These are phyloP conservation scores for Vaccinium corymbosum DNA, from an alignment of 148 eudicot species.

Conservation along the genomic window DNA sequence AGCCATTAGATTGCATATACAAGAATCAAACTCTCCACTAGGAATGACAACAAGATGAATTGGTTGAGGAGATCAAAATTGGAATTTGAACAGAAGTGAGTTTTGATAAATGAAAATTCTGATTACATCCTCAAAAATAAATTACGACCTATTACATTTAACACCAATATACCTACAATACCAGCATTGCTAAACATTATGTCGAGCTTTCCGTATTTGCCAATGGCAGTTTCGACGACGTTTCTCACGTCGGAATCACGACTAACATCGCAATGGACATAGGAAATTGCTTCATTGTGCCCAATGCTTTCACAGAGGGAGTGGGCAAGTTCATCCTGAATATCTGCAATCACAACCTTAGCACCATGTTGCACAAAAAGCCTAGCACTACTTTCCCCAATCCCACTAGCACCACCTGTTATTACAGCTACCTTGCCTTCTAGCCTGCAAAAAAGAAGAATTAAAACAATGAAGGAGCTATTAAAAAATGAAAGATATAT, in stretches of 20 bases:
- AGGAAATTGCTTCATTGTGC: neutral
- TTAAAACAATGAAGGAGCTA: too few species aligned
- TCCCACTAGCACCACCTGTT: neutral
- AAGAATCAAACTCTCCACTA: too few species aligned
- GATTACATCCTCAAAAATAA: too few species aligned
- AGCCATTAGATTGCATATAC: too few species aligned
- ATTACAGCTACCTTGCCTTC: conserved; percentile 6
- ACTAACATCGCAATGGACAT: conserved; percentile 16
- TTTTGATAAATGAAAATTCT: too few species aligned
- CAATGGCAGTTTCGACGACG: conserved; percentile 15
- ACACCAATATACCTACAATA: conserved; percentile 8
- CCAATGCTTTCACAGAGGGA: neutral
- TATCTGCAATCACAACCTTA: neutral
- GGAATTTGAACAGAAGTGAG: too few species aligned
- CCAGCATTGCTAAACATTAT: conserved; percentile 37
- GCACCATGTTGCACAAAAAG: neutral
- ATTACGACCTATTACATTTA: neutral
- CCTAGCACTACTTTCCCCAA: neutral
- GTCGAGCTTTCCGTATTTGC: conserved; percentile 29
- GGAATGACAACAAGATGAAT: too few species aligned
- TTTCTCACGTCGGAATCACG: conserved; percentile 16
- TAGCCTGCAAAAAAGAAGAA: neutral
- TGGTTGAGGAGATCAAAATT: too few species aligned
- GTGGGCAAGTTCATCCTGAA: neutral
- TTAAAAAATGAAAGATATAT: too few species aligned